phyloP scores from a whole-genome alignment of 163 green algal species.

The Trebouxia gelatinosa region DNA sequence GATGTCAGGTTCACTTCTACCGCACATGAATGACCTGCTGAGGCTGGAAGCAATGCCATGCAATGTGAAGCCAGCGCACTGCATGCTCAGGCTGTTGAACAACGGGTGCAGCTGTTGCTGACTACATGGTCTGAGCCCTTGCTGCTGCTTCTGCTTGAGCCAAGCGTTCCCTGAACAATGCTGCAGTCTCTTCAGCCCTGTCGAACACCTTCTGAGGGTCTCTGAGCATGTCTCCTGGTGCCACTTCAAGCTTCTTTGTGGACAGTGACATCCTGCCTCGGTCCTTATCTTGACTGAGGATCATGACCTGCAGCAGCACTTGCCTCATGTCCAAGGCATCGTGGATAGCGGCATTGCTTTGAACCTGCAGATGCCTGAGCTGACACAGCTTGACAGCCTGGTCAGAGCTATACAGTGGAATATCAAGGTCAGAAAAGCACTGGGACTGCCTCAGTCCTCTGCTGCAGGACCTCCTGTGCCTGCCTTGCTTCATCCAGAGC shows the following conservation, averaged over 20 bases:
- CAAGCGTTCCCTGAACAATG: slow-evolving; percentile 63
- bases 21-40: too few relatives aligned
- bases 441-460: background rate
- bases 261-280: slow-evolving; percentile 84
- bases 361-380: slow-evolving; percentile 19
- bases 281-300: slow-evolving; percentile 90
- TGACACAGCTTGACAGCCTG: slow-evolving; percentile 10
- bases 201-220: slow-evolving; percentile 94
- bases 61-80: too few relatives aligned
- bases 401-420: slow-evolving; percentile 21
- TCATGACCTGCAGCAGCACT: slow-evolving; percentile 76
- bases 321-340: slow-evolving; percentile 11
- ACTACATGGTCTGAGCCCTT: background rate
- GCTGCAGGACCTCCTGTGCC: too few relatives aligned
- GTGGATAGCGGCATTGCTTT: background rate
- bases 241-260: slow-evolving; percentile 98
- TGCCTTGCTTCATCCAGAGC: background rate
- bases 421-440: background rate
- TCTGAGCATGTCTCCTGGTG: slow-evolving; percentile 92
- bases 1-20: too few relatives aligned
- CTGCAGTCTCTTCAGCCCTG: slow-evolving; percentile 96
- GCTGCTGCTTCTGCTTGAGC: slow-evolving; percentile 3
- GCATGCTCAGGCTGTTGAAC: too few relatives aligned
- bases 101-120: too few relatives aligned
- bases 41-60: too few relatives aligned